Evolutionary conservation across 805 yeast genomes (phyloP).

Genomic region (Wickerhamomyces strasburgensis): DNA sequence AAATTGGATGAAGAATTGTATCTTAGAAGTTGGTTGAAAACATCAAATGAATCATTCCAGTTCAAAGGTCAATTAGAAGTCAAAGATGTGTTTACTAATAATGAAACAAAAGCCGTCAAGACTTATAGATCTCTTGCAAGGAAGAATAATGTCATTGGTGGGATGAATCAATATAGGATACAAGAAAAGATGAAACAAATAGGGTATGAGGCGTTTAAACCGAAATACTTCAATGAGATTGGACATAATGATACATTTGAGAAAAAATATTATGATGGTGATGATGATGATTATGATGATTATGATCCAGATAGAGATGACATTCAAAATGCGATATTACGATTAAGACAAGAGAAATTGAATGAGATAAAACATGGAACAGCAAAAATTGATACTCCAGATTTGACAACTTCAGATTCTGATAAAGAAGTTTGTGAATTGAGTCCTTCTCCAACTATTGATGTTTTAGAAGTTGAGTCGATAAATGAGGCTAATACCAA

Average conservation of each 20-base stretch:
- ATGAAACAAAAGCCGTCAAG: neutral
- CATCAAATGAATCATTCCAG: too few species aligned
- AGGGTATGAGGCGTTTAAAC: too few species aligned
- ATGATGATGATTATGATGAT: conserved; percentile 3
- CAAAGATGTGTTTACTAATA: conserved; percentile 2
- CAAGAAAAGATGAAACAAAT: neutral
- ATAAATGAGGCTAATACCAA: too few species aligned
- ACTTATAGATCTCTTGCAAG: neutral
- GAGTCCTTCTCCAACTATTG: too few species aligned
- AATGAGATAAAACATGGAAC: too few species aligned
- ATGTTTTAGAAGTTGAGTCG: too few species aligned
- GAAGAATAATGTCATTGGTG: neutral
- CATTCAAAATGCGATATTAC: too few species aligned
- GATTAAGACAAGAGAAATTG: too few species aligned
- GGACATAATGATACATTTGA: neutral
- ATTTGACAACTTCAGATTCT: too few species aligned
- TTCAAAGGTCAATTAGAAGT: conserved; percentile 5
- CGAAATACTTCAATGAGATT: neutral
- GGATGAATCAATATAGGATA: neutral
- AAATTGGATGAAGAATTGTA: conserved; percentile 1
- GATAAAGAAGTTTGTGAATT: too few species aligned
- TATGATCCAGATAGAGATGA: neutral
- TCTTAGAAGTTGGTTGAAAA: neutral
- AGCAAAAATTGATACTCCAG: too few species aligned
- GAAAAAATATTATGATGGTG: neutral